phyloP scores from a whole-genome alignment of 306 rosid genomes.

The Pyrus bretschneideri region DNA sequence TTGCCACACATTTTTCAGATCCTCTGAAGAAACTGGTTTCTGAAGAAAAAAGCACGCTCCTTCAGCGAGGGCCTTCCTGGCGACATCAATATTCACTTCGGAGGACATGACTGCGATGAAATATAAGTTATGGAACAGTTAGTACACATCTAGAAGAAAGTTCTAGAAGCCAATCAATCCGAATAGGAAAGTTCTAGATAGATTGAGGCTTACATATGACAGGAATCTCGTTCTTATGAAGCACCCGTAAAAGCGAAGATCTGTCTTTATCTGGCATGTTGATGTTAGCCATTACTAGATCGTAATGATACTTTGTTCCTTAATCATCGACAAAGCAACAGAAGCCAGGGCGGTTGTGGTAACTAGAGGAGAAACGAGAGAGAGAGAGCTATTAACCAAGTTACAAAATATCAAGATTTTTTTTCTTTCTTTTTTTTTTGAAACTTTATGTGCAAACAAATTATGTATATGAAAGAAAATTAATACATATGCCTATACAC shows the following conservation, averaged over 20 bases:
- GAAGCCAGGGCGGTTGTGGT: conserved; percentile 23
- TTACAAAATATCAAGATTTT: neutral
- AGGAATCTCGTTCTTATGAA: conserved; percentile 20
- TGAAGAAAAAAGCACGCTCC: conserved; percentile 32
- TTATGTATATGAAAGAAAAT: neutral
- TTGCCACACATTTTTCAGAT: conserved; percentile 41
- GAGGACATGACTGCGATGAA: conserved; percentile 26
- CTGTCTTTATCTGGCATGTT: conserved; percentile 30
- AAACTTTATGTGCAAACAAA: neutral
- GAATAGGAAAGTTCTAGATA: neutral
- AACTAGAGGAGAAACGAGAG: conserved; percentile 21
- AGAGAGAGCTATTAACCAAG: neutral
- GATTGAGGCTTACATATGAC: conserved; percentile 35
- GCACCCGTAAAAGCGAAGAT: conserved; percentile 10
- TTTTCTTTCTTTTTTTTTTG: neutral
- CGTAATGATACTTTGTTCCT: conserved; percentile 16
- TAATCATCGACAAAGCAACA: conserved; percentile 40
- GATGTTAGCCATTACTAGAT: conserved; percentile 37
- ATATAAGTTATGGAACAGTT: neutral
- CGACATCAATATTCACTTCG: conserved; percentile 1
- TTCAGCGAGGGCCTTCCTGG: conserved; percentile 16
- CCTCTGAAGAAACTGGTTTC: conserved; percentile 36
- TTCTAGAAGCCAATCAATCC: neutral
- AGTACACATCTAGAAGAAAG: neutral
- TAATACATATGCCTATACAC: neutral